Evolutionary conservation across 2,329 filamentous ascomycete species (phyloP), one percentile per base, ranked within the genome.

Genomic region (Fusarium denticulatum): DNA sequence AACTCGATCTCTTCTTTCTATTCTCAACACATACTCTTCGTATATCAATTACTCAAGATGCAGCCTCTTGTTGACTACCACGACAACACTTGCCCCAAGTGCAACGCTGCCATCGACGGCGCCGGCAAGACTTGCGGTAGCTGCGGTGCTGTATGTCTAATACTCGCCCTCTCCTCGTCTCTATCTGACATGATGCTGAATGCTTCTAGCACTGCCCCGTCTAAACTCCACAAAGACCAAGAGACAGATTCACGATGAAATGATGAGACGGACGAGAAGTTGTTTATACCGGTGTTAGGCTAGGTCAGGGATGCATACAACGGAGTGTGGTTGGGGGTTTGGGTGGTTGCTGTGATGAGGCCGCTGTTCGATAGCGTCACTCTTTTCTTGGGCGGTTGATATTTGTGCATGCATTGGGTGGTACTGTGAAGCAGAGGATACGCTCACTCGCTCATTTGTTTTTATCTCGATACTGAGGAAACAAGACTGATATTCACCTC

Each of bases 141-240:
- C 65, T 90, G 88, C 82, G 88, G 88, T 63, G 87, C 88, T 77
- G 88, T 90, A 84, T 77, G 88, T 84, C 39, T 28, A 20, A 36
- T 22, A 15, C 34, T 43, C 12, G 12, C 6, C 15, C 15, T 50
- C 42, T 26, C 32, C 42, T 26, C 32, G 16, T 32, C 26, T 8
- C 34, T 42, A 11, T 26, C 37, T 20, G 3, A 14, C 9, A 53
- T 50, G 34, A 64, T 39, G 56, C 69, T 75, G 56, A 67, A 60
- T 28, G n/a, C 26, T 24, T 37, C 14, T 42, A 78, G 76, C 71
- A 77, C 71, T 78, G 76, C 76, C 76, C 76, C 64, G 72, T 78
- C 68, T 78, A 78, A 75, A 53, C 60, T 56, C 20, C 22, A 10
- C 6, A 43, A 30, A 59, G 34, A 56, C 20, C n/a, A 39, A 52